Evolutionary conservation across 495 filamentous ascomycete species (phyloP).

Genomic region (Penicillium mononematosum): DNA sequence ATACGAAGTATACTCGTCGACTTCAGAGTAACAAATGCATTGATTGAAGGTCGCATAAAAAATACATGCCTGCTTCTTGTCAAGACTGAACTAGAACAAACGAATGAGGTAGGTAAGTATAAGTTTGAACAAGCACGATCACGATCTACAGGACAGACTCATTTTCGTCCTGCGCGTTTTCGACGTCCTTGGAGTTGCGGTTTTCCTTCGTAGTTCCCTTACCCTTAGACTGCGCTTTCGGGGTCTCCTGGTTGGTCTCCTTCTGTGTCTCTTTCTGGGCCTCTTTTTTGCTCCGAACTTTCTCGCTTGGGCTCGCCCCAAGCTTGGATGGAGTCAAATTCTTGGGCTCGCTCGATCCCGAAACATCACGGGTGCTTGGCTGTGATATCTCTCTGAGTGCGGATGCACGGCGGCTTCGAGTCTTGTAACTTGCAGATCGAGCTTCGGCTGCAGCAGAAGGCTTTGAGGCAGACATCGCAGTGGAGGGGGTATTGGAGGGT

Average conservation of each 20-base stretch:
- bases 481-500: constrained; percentile 44
- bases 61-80: not conserved
- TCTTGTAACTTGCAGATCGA: constrained; percentile 31
- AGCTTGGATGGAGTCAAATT: constrained; percentile 22
- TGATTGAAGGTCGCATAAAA: not conserved
- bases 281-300: constrained; percentile 45
- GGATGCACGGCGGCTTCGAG: constrained; percentile 23
- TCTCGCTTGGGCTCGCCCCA: constrained; percentile 34
- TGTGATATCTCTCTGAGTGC: constrained; percentile 29
- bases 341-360: constrained; percentile 34
- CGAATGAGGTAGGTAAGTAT: not conserved
- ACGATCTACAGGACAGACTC: not conserved
- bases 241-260: constrained; percentile 12
- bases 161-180: not conserved
- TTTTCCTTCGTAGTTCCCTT: not conserved
- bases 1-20: not conserved
- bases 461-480: constrained; percentile 28
- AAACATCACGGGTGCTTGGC: constrained; percentile 32
- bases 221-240: not conserved
- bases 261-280: constrained; percentile 13
- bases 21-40: not conserved
- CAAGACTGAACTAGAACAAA: not conserved
- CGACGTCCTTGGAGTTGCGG: not conserved
- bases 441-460: constrained; percentile 37
- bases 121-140: not conserved